Conservation (phyloP, 2,329 filamentous ascomycete species). For the Westerdykella sp. region DNA sequence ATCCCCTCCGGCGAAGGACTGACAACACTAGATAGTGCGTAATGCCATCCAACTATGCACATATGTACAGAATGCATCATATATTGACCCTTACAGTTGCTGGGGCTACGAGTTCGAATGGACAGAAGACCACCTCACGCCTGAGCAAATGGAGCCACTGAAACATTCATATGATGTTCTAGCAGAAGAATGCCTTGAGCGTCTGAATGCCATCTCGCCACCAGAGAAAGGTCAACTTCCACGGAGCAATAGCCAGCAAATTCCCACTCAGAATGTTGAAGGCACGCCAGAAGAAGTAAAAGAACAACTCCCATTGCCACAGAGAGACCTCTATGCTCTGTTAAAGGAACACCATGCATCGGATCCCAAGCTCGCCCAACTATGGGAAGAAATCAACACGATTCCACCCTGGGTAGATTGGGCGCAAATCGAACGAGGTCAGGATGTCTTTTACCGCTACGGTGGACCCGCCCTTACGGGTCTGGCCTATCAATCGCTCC, state of each 20-base stretch:
- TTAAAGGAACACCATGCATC: constrained; percentile 52
- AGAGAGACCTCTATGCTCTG: constrained; percentile 58
- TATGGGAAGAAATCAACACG: constrained; percentile 63
- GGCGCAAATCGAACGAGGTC: constrained; percentile 66
- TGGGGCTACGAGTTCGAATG: constrained; percentile 68
- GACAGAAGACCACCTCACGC: constrained; percentile 57
- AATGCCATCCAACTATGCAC: constrained; percentile 7
- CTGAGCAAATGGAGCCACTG: constrained; percentile 53
- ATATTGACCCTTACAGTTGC: constrained; percentile 27
- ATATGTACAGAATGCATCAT: constrained; percentile 2
- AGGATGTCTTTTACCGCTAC: constrained; percentile 73
- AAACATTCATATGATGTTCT: constrained; percentile 64
- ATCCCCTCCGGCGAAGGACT: constrained; percentile 39
- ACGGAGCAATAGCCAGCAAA: constrained; percentile 33
- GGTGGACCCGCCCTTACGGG: constrained; percentile 59
- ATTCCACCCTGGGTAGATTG: constrained; percentile 73
- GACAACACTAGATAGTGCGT: constrained; percentile 41
- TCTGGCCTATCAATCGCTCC: constrained; percentile 58
- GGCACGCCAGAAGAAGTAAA: constrained; percentile 28
- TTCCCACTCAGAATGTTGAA: constrained; percentile 18
- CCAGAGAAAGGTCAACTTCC: constrained; percentile 36
- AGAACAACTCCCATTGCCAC: constrained; percentile 27
- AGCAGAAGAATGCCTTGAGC: constrained; percentile 59
- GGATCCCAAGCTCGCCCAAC: constrained; percentile 50
- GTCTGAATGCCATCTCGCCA: constrained; percentile 57